These are phyloP conservation scores for Nidula microcarpa DNA, from an alignment of 768 basidiomycete genomes.

Conservation along the genomic window DNA sequence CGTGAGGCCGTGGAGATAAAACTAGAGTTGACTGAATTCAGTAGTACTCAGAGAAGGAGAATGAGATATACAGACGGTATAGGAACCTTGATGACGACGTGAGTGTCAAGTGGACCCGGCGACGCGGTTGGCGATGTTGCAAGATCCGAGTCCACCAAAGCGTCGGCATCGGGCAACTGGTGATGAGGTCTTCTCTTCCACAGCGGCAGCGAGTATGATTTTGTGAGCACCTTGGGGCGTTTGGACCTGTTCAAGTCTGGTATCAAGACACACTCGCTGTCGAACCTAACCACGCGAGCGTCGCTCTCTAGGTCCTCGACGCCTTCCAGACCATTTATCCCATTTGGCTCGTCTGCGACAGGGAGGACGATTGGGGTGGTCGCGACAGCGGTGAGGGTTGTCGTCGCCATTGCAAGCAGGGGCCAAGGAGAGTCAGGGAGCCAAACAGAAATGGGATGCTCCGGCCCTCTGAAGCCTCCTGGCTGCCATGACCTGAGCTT, in stretches of 20 bases:
- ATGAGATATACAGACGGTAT: constrained; percentile 43
- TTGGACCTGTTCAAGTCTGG: constrained; percentile 44
- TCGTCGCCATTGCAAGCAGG: background rate
- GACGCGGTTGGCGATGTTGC: constrained; percentile 1
- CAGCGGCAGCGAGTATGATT: constrained; percentile 65
- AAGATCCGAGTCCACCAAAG: constrained; percentile 8
- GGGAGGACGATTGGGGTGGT: background rate
- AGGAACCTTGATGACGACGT: constrained; percentile 57
- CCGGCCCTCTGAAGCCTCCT: no score
- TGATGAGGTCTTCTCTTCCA: constrained; percentile 42
- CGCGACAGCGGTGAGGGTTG: background rate
- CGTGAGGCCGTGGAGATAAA: constrained; percentile 23
- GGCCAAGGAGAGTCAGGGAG: no score
- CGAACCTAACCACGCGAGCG: constrained; percentile 57
- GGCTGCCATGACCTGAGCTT: no score
- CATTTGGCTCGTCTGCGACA: background rate
- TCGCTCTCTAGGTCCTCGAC: background rate
- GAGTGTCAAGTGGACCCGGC: constrained; percentile 30
- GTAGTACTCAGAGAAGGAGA: background rate
- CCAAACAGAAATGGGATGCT: no score
- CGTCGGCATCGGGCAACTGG: constrained; percentile 15
- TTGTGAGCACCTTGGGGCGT: constrained; percentile 52
- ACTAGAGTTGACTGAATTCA: background rate
- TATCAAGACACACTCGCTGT: constrained; percentile 70
- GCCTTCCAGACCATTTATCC: background rate